Conservation (phyloP, 805 yeast genomes). For the Blastobotrys attinorum region DNA sequence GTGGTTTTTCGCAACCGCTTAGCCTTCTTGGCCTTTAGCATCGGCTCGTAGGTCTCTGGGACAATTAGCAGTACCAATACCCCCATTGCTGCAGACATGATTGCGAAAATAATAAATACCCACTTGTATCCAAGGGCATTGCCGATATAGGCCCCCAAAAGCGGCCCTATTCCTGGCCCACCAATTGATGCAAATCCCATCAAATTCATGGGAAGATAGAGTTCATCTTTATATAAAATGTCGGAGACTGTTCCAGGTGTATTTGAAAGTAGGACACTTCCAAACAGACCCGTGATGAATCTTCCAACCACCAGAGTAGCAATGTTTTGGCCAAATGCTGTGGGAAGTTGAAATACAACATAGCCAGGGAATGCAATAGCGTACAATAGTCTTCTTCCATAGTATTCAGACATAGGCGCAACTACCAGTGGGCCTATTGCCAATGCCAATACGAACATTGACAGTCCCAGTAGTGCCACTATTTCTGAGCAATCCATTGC, state of each 20-base stretch:
- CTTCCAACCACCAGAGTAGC: slow-evolving; percentile 49
- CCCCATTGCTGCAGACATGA: slow-evolving; percentile 51
- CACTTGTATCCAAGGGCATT: slow-evolving; percentile 59
- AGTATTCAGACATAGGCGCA: slow-evolving; percentile 65
- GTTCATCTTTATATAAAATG: slow-evolving; percentile 57
- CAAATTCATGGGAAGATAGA: slow-evolving; percentile 66
- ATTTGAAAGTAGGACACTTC: slow-evolving; percentile 66
- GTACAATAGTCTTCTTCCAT: slow-evolving; percentile 62
- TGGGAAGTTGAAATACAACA: slow-evolving; percentile 41
- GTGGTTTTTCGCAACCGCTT: slow-evolving; percentile 41
- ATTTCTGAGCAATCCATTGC: slow-evolving; percentile 35
- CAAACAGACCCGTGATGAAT: slow-evolving; percentile 66
- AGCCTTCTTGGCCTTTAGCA: slow-evolving; percentile 62
- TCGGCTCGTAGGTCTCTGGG: slow-evolving; percentile 78
- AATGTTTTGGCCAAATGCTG: slow-evolving; percentile 36
- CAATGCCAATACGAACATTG: slow-evolving; percentile 49
- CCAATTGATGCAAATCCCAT: slow-evolving; percentile 72
- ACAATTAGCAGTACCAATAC: slow-evolving; percentile 38
- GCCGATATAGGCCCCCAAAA: slow-evolving; percentile 51
- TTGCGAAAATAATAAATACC: slow-evolving; percentile 56
- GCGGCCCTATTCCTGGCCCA: slow-evolving; percentile 70
- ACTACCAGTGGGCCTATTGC: slow-evolving; percentile 57
- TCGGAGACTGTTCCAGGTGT: slow-evolving; percentile 82
- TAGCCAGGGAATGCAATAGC: slow-evolving; percentile 41
- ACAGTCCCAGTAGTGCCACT: slow-evolving; percentile 40